Evolutionary conservation across 2,329 filamentous ascomycete genomes (phyloP).

Genomic region (Trichoderma sp.): DNA sequence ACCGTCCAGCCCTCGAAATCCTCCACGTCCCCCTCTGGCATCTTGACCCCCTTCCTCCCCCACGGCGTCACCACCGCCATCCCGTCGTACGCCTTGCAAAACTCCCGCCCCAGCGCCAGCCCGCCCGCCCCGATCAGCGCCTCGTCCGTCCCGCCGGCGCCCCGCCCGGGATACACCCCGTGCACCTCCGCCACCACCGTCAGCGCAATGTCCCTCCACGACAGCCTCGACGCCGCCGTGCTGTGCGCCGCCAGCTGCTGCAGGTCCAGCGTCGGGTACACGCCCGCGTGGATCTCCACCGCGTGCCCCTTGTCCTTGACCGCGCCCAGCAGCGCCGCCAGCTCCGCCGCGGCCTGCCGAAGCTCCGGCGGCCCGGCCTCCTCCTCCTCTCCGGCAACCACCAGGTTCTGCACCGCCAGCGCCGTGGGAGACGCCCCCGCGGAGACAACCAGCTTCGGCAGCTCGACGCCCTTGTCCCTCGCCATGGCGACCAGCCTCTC

Average conservation of each 20-base stretch:
- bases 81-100: slow-evolving; percentile 70
- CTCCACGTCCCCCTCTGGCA: slow-evolving; percentile 38
- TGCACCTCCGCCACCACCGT: slow-evolving; percentile 72
- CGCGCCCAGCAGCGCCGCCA: slow-evolving; percentile 32
- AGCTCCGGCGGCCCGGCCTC: slow-evolving; percentile 30
- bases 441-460: slow-evolving; percentile 51
- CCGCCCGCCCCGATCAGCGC: slow-evolving; percentile 69
- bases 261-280: slow-evolving; percentile 75
- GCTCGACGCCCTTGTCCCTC: slow-evolving; percentile 27
- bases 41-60: slow-evolving; percentile 36
- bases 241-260: slow-evolving; percentile 78
- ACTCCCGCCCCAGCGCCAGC: slow-evolving; percentile 72
- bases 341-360: slow-evolving; percentile 29
- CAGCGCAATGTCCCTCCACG: slow-evolving; percentile 62
- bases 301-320: slow-evolving; percentile 45
- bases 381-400: slow-evolving; percentile 19
- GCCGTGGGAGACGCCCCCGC: slow-evolving; percentile 78
- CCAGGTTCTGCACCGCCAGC: slow-evolving; percentile 36
- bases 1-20: slow-evolving; percentile 65
- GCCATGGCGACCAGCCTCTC: slow-evolving; percentile 32
- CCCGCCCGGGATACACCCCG: slow-evolving; percentile 65
- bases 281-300: slow-evolving; percentile 74
- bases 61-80: slow-evolving; percentile 71
- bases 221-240: slow-evolving; percentile 46
- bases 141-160: slow-evolving; percentile 54